Evolutionary conservation across 2,329 filamentous ascomycete genomes (phyloP).

Genomic region (Chrysoporthe austroafricana): DNA sequence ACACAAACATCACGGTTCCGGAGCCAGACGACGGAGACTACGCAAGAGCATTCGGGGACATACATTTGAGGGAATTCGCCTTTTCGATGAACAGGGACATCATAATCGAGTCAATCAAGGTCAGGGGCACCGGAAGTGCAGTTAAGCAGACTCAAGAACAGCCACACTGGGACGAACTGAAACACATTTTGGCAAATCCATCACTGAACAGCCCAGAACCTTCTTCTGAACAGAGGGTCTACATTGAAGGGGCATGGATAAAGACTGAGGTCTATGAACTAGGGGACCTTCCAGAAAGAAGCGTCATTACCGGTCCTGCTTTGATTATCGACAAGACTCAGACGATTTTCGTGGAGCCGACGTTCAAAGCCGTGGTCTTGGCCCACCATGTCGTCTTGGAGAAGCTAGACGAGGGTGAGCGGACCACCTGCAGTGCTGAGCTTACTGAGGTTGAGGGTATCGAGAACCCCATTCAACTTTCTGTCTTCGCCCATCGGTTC

Average conservation of each 20-base stretch:
- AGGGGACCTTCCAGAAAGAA: conserved; percentile 31
- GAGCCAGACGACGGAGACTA: conserved; percentile 42
- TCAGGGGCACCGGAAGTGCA: conserved; percentile 37
- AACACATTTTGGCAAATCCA: neutral
- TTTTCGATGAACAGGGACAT: conserved; percentile 44
- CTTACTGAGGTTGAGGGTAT: neutral
- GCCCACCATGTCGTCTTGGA: conserved; percentile 33
- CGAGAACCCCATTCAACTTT: conserved; percentile 54
- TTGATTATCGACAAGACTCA: conserved; percentile 38
- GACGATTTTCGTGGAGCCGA: conserved; percentile 36
- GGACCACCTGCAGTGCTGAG: no score
- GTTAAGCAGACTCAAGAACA: conserved; percentile 23
- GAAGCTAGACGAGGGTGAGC: neutral
- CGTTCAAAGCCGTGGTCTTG: conserved; percentile 37
- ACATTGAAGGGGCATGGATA: conserved; percentile 36
- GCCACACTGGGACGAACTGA: conserved; percentile 30
- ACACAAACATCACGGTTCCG: conserved; percentile 52
- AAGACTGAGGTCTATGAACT: conserved; percentile 37
- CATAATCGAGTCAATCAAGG: conserved; percentile 44
- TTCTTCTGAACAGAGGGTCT: conserved; percentile 35
- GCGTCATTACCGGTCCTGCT: conserved; percentile 21
- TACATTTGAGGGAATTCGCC: conserved; percentile 46
- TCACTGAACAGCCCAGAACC: conserved; percentile 16
- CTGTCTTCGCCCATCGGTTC: conserved; percentile 59
- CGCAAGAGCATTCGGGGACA: conserved; percentile 39